These are phyloP conservation scores for Ustilago nuda DNA, from an alignment of 1,284 basidiomycete species.

Conservation along the genomic window DNA sequence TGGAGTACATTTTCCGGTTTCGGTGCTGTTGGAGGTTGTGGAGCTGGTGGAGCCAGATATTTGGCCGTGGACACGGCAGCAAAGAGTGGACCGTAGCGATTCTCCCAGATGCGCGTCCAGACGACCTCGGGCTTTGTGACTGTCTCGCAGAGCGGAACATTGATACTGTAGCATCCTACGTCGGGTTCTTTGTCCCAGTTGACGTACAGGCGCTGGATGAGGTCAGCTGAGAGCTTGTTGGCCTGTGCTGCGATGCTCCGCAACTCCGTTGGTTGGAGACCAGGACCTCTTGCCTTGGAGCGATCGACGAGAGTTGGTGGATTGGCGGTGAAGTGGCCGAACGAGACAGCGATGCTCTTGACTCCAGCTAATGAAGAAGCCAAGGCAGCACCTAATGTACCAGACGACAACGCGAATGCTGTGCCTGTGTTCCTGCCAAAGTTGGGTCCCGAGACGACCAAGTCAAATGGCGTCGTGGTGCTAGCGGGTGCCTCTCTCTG, in stretches of 20 bases:
- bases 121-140: conserved; percentile 54
- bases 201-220: conserved; percentile 56
- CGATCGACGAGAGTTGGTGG: conserved; percentile 51
- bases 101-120: conserved; percentile 66
- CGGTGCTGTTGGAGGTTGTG: conserved; percentile 45
- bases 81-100: conserved; percentile 53
- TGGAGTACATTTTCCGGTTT: conserved; percentile 45
- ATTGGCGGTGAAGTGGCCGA: conserved; percentile 59
- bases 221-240: conserved; percentile 32
- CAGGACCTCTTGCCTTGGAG: conserved; percentile 26
- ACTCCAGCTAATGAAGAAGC: conserved; percentile 60
- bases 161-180: conserved; percentile 62
- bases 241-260: conserved; percentile 34
- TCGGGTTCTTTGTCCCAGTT: conserved; percentile 58
- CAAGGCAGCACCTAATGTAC: conserved; percentile 66
- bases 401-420: conserved; percentile 64
- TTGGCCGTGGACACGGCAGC: conserved; percentile 27
- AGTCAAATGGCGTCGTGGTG: conserved; percentile 47
- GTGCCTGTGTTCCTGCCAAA: conserved; percentile 67
- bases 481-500: conserved; percentile 24
- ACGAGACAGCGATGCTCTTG: conserved; percentile 60
- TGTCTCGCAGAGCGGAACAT: conserved; percentile 64
- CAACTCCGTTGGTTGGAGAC: conserved; percentile 28
- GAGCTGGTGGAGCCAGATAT: conserved; percentile 27
- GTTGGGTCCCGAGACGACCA: conserved; percentile 68